Percentiles rank a stretch among this genome's conserved stretches.
These are phyloP conservation scores for Ceratocystis cacaofunesta DNA, from an alignment of 2,329 filamentous ascomycete genomes.

Conservation along the genomic window DNA sequence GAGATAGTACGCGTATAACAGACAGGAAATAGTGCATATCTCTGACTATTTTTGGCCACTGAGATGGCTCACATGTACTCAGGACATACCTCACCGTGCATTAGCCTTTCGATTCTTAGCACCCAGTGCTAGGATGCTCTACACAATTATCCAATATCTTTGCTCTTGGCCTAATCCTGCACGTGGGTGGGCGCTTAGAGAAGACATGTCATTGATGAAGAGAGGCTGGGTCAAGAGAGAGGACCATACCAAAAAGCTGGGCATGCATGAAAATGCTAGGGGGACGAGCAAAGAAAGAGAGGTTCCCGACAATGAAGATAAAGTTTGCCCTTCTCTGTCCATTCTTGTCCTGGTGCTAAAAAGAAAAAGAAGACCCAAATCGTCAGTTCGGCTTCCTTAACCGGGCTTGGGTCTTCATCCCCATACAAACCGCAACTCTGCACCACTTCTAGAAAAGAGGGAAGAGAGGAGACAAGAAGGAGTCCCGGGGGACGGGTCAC, in stretches of 20 bases:
- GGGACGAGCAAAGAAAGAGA: neutral
- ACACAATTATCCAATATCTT: neutral
- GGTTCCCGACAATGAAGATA: neutral
- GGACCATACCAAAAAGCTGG: neutral
- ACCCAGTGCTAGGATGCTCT: neutral
- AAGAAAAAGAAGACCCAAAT: neutral
- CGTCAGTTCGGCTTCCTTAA: neutral
- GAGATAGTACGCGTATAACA: too few relatives aligned
- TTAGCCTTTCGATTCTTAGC: neutral
- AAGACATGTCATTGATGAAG: slow-evolving; percentile 1
- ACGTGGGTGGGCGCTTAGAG: slow-evolving; percentile 1
- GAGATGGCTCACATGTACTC: neutral
- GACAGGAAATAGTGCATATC: too few relatives aligned
- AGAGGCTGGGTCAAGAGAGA: neutral
- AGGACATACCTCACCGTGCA: neutral
- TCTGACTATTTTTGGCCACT: neutral
- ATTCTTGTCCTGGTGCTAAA: neutral
- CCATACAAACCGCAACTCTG: too few relatives aligned
- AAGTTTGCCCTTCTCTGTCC: neutral
- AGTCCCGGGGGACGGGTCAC: too few relatives aligned
- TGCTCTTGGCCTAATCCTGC: neutral
- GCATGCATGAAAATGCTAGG: neutral
- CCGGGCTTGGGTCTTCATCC: neutral
- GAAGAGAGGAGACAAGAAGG: too few relatives aligned
- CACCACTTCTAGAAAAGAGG: too few relatives aligned